phyloP scores from a whole-genome alignment of 176 grass and related monocot genomes.

The Phoenix roebelenii region DNA sequence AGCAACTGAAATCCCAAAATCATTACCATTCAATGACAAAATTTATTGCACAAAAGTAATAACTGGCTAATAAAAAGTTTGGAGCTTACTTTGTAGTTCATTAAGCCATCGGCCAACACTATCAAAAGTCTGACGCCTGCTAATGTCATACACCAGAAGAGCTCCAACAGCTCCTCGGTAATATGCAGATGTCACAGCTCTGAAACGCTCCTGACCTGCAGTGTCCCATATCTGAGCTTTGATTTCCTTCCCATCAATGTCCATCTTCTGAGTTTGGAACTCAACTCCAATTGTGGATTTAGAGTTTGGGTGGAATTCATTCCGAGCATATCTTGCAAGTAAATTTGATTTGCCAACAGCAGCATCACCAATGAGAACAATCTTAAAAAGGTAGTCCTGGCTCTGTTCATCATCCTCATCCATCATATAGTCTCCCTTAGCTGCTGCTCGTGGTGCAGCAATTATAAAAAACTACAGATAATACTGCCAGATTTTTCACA shows the following conservation, averaged over 20 bases:
- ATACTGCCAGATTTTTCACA: no score
- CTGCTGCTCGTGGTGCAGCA: no score
- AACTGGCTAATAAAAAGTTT: background rate
- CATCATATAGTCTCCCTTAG: background rate
- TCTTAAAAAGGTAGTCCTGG: background rate
- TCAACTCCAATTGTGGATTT: conserved; percentile 3
- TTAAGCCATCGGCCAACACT: background rate
- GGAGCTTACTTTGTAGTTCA: conserved; percentile 1
- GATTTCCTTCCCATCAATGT: conserved; percentile 2
- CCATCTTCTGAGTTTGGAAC: conserved; percentile 3
- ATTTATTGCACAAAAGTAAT: no score
- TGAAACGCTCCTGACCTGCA: conserved; percentile 1
- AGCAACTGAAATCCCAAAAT: no score
- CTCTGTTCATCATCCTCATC: background rate
- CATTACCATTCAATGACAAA: no score
- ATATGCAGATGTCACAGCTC: conserved; percentile 1
- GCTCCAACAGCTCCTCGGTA: conserved; percentile 1
- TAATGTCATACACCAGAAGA: background rate
- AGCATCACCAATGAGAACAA: conserved; percentile 7
- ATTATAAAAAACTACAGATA: no score
- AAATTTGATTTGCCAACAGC: conserved; percentile 7
- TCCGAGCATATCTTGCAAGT: background rate
- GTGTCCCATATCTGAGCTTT: conserved; percentile 7
- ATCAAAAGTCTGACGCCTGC: conserved; percentile 4
- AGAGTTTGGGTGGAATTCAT: background rate